Percentiles rank a stretch among this genome's conserved stretches.
These are phyloP conservation scores for Termitomyces sp. DNA, from an alignment of 768 basidiomycete genomes.

Conservation along the genomic window DNA sequence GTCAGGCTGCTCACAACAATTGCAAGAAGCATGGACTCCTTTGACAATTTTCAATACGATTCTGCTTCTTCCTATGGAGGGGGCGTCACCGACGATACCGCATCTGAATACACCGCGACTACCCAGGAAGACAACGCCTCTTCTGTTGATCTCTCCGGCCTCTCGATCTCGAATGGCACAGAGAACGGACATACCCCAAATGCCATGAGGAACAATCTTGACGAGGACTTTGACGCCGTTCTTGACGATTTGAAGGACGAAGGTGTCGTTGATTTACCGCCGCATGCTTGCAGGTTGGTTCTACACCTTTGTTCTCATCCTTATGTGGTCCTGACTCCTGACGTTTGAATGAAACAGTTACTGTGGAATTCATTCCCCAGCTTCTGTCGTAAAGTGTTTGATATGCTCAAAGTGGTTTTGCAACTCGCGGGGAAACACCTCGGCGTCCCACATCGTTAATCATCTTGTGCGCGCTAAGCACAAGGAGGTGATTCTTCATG, in stretches of 20 bases:
- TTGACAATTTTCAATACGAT: constrained; percentile 85
- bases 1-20: constrained; percentile 13
- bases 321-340: constrained; percentile 12
- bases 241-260: constrained; percentile 89
- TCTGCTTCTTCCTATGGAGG: constrained; percentile 81
- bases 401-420: constrained; percentile 97
- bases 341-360: constrained; percentile 76
- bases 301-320: constrained; percentile 9
- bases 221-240: constrained; percentile 89
- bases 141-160: constrained; percentile 63
- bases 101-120: constrained; percentile 76
- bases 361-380: constrained; percentile 96
- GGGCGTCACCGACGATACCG: constrained; percentile 74
- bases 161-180: constrained; percentile 61
- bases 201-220: constrained; percentile 37
- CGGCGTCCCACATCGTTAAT: constrained; percentile 98
- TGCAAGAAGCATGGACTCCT: constrained; percentile 73
- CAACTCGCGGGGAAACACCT: constrained; percentile 97
- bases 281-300: constrained; percentile 92
- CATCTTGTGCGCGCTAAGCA: constrained; percentile 99
- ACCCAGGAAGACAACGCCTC: constrained; percentile 54
- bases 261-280: constrained; percentile 72
- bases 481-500: constrained; percentile 96
- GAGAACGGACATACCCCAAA: constrained; percentile 40
- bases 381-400: constrained; percentile 94